Evolutionary conservation across 2,329 filamentous ascomycete species (phyloP).

Genomic region (Penicillium decumbens): DNA sequence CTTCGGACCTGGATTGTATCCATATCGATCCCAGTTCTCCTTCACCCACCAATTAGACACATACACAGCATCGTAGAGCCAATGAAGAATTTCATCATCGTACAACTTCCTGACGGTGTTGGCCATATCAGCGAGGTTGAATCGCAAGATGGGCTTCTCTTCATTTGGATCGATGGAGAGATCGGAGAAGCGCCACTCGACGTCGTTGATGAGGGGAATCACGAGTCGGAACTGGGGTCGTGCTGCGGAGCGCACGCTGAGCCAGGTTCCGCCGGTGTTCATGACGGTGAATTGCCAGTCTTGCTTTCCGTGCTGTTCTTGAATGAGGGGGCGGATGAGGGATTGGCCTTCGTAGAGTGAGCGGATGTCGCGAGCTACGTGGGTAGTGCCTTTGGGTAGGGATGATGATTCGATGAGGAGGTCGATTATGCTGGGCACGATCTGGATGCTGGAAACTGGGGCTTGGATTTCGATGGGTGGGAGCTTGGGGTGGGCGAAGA

Average conservation of each 20-base stretch:
- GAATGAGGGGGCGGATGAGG: constrained; percentile 27
- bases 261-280: constrained; percentile 33
- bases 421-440: constrained; percentile 32
- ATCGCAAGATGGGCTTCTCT: constrained; percentile 20
- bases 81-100: constrained; percentile 18
- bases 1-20: not conserved
- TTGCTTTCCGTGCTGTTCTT: constrained; percentile 18
- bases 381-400: constrained; percentile 20
- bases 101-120: constrained; percentile 17
- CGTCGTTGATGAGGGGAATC: constrained; percentile 29
- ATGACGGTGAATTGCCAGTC: constrained; percentile 36
- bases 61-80: constrained; percentile 27
- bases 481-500: constrained; percentile 31
- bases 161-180: constrained; percentile 26
- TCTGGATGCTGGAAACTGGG: constrained; percentile 30
- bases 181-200: constrained; percentile 34
- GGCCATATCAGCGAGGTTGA: constrained; percentile 23
- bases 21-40: constrained; percentile 28
- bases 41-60: constrained; percentile 30
- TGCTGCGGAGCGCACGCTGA: constrained; percentile 30
- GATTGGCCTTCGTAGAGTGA: constrained; percentile 34
- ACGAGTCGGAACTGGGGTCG: constrained; percentile 27
- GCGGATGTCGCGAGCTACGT: constrained; percentile 24
- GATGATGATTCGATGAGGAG: constrained; percentile 31
- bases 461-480: constrained; percentile 27